Base-by-base conservation (phyloP, 768 basidiomycete genomes). In the Lactarius hengduanensis region DNA sequence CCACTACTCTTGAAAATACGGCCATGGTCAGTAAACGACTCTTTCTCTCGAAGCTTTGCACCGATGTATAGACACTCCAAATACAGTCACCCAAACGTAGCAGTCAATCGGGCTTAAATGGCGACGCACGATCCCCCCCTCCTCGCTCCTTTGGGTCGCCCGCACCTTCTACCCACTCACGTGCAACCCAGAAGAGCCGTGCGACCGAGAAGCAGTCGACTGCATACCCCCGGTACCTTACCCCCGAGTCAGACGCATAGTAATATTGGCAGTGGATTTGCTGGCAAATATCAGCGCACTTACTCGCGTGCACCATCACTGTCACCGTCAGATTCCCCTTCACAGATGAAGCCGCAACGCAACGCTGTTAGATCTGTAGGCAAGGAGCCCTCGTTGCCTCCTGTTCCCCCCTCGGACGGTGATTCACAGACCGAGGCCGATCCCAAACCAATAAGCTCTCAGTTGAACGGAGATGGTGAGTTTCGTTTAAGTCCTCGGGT, bases 321-420 rank as follows among this genome's bases (percentile, higher is more conserved):
- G 45, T 82, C 84, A 0, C 84, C 84, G 3, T 86, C 84, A 1
- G 85, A 86, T 72, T 85, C 84, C 0, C 82, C 82, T 13, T 85
- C 84, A n/a, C 83, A 84, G 70, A 71, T 74, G 69, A 71, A 71
- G 69, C 16, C 65, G 30, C 50, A 69, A 20, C 68, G 70, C 16
- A 64, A 61, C 41, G 68, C 34, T 30, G 63, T 63, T 20, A 65
- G 63, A 55, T 70, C 70, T 28, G 62, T 70, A 28, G 70, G 68
- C 10, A 70, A 56, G 26, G 70, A 71, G 22, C 70, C 70, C 22
- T 66, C 70, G 4, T 41, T 71, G n/a, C 59, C 58, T 47, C 65
- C 68, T 32, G 68, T 69, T n/a, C 69, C 66, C 13, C 70, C 67
- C n/a, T 71, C 70, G 22, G 70, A 65, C 1, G 58, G 56, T 28